Conservation (phyloP, 225 moss, liverwort and hornwort species). For the Climacium dendroides region DNA sequence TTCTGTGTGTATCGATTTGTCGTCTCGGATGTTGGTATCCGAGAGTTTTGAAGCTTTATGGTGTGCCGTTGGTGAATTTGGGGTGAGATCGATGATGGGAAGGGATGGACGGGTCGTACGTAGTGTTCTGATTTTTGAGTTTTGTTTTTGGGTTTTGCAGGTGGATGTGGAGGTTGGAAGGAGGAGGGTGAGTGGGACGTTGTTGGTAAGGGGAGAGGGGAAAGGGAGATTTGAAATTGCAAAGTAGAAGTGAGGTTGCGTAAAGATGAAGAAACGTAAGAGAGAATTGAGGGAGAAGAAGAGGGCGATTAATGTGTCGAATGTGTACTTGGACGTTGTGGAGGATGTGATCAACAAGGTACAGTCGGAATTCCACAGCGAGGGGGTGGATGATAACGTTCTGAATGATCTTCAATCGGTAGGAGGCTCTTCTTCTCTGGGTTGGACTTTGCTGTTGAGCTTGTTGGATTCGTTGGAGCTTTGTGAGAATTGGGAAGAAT, state of each 20-base stretch:
- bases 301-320: constrained; percentile 22
- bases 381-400: constrained; percentile 60
- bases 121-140: background rate
- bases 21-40: background rate
- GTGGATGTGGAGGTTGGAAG: background rate
- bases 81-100: background rate
- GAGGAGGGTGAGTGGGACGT: background rate
- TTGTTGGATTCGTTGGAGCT: background rate
- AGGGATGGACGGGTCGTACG: background rate
- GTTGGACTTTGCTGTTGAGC: background rate
- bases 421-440: background rate
- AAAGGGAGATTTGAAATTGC: background rate
- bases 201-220: background rate
- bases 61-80: background rate
- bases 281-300: constrained; percentile 28
- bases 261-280: constrained; percentile 40
- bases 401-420: constrained; percentile 60
- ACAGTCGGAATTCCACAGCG: constrained; percentile 58
- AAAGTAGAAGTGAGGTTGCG: background rate
- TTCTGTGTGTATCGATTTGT: background rate
- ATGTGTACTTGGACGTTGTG: constrained; percentile 60
- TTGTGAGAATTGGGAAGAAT: background rate
- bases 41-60: background rate
- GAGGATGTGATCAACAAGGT: constrained; percentile 76
- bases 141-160: background rate